Evolutionary conservation across 768 basidiomycete species (phyloP).

Genomic region (Rhodotorula graminis): DNA sequence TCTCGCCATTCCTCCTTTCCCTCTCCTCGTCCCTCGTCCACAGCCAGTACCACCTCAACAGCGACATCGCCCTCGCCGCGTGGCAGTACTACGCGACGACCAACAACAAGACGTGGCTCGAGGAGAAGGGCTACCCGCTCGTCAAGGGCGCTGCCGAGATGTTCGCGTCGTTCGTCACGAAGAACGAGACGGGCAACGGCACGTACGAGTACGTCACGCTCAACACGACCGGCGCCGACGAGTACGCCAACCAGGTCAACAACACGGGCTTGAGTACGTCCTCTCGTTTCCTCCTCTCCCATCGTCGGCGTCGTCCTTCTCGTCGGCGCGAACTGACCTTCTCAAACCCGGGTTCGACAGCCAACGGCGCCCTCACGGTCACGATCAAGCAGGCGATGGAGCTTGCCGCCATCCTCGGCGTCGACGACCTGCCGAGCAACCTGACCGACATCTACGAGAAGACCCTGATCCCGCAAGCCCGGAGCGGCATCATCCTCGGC

Average conservation of each 20-base stretch:
- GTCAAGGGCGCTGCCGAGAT: conserved; percentile 19
- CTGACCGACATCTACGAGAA: conserved; percentile 21
- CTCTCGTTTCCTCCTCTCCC: neutral
- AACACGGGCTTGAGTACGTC: conserved; percentile 16
- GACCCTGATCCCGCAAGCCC: conserved; percentile 24
- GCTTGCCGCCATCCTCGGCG: conserved; percentile 14
- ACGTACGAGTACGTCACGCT: conserved; percentile 8
- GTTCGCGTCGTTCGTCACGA: conserved; percentile 26
- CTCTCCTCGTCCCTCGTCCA: too few species aligned
- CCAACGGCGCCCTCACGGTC: conserved; percentile 28
- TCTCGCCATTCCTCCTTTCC: too few species aligned
- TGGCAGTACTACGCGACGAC: conserved; percentile 26
- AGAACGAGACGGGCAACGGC: conserved; percentile 25
- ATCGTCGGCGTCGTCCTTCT: too few species aligned
- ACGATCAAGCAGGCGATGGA: conserved; percentile 17
- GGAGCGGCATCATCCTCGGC: conserved; percentile 23
- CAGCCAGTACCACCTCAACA: conserved; percentile 35
- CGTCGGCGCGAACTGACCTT: neutral
- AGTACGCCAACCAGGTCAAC: conserved; percentile 27
- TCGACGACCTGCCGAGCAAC: conserved; percentile 6
- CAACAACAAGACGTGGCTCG: conserved; percentile 32
- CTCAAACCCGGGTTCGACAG: neutral
- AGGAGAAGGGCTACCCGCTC: conserved; percentile 33
- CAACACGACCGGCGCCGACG: conserved; percentile 31
- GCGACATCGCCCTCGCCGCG: conserved; percentile 26